A percentile compares a stretch with the other conserved stretches of the same genome.
Conservation (phyloP, 2,329 filamentous ascomycete species). For the Pseudogymnoascus sp. region DNA sequence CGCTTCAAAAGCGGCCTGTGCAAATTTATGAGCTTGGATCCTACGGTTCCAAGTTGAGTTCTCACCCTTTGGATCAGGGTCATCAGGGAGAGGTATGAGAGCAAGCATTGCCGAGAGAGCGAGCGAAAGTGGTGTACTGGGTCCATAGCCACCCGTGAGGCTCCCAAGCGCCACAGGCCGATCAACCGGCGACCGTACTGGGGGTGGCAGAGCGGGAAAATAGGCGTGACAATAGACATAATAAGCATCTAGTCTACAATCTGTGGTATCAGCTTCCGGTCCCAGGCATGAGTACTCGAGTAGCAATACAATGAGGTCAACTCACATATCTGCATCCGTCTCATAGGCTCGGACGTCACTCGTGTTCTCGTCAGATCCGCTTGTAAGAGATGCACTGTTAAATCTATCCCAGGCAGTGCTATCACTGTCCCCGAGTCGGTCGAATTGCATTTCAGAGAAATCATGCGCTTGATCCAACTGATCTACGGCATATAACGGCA, state of each 20-base stretch:
- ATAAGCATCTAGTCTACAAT: slow-evolving; percentile 38
- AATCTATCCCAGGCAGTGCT: slow-evolving; percentile 8
- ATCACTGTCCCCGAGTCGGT: not conserved
- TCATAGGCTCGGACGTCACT: slow-evolving; percentile 18
- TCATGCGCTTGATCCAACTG: slow-evolving; percentile 11
- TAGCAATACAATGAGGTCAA: not conserved
- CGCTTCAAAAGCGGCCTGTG: slow-evolving; percentile 38
- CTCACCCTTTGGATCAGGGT: slow-evolving; percentile 21
- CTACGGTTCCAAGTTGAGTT: slow-evolving; percentile 37
- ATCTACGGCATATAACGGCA: not conserved
- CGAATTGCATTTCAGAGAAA: not conserved
- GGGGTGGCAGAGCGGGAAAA: slow-evolving; percentile 41
- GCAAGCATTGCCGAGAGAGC: slow-evolving; percentile 41
- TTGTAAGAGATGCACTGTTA: slow-evolving; percentile 12
- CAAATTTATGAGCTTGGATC: slow-evolving; percentile 40
- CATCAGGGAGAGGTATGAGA: slow-evolving; percentile 36
- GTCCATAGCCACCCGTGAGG: slow-evolving; percentile 31
- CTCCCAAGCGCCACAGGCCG: slow-evolving; percentile 29
- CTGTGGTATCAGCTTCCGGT: not conserved
- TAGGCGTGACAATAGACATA: slow-evolving; percentile 45
- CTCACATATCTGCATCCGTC: slow-evolving; percentile 23
- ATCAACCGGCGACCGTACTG: slow-evolving; percentile 24
- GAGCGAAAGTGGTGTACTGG: slow-evolving; percentile 36
- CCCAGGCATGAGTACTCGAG: not conserved
- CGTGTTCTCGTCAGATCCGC: slow-evolving; percentile 11